Evolutionary conservation across 2,329 filamentous ascomycete species (phyloP), one percentile per base, ranked within the genome.

Genomic region (Ceratocystiopsis brevicomis): DNA sequence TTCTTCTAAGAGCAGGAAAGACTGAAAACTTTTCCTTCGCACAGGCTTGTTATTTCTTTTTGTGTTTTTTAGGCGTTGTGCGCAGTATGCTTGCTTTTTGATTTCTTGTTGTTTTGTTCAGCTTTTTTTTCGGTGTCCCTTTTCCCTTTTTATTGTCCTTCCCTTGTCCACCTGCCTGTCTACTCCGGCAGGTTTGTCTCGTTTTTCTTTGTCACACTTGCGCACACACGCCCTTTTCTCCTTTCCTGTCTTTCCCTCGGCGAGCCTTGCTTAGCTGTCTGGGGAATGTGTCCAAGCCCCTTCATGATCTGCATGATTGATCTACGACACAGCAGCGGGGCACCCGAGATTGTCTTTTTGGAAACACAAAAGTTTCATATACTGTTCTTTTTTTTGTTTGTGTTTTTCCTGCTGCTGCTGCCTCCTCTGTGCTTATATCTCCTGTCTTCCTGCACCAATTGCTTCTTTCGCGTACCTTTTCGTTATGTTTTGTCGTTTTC

Each of bases 1-100:
- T 40, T 53, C 53, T 15, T 44, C 49, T 36, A 54, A 53, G 45
- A 54, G 52, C 47, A 55, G 46, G 44, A 45, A 48, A 32, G 37
- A 49, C 18, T 44, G 19, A 42, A n/a, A 17, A 3, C 25, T 34
- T 38, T 38, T 17, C 32, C 18, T 25, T 16, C 32, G 25, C 25
- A 16, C 37, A 38, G 13, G 37, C 12, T 40, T 34, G 16, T 37
- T 21, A 33, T 41, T n/a, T 43, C 17, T 25, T 36, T 19, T 14
- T 15, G 19, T n/a, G 38, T 39, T 30, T 30, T 38, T 19, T 15
- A 33, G 39, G 41, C 44, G 46, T 40, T 44, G 42, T 48, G 40
- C 25, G 19, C 19, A 21, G 19, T 6, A 21, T 21, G 19, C 19
- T 4, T 21, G 19, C 19, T 4, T 34, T 47, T 36, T 21, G 37